Conservation (phyloP, 192 early-diverging fungal species). For the Coemansia sp. region DNA sequence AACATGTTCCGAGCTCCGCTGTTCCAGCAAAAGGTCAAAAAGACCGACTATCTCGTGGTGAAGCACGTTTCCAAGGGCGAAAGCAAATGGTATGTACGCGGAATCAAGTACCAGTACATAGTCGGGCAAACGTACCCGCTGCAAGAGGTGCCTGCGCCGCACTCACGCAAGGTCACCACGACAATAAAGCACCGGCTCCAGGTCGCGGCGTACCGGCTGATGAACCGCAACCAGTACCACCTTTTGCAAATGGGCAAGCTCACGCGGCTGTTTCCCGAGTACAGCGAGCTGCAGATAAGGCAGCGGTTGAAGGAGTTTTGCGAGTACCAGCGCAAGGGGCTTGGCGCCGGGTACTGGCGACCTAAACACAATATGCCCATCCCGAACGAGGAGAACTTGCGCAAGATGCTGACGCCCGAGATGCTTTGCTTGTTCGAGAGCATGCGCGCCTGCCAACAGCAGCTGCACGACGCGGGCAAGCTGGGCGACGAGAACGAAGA, state of each 20-base stretch:
- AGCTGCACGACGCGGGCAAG: slow-evolving; percentile 85
- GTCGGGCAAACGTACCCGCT: slow-evolving; percentile 94
- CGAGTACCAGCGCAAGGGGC: slow-evolving; percentile 83
- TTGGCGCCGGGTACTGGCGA: slow-evolving; percentile 90
- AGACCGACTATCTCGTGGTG: slow-evolving; percentile 86
- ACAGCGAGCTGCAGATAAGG: slow-evolving; percentile 81
- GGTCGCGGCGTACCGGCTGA: slow-evolving; percentile 82
- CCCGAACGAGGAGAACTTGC: slow-evolving; percentile 85
- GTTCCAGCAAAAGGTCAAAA: slow-evolving; percentile 68
- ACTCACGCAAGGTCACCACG: slow-evolving; percentile 88
- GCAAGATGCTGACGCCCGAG: slow-evolving; percentile 90
- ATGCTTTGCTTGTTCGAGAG: slow-evolving; percentile 94
- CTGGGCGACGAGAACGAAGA: slow-evolving; percentile 66
- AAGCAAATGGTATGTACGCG: slow-evolving; percentile 82
- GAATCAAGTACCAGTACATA: slow-evolving; percentile 77
- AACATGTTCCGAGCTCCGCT: slow-evolving; percentile 93
- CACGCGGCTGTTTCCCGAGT: slow-evolving; percentile 79
- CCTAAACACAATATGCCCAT: slow-evolving; percentile 68
- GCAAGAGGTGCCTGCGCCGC: slow-evolving; percentile 92
- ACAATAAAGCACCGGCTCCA: slow-evolving; percentile 84
- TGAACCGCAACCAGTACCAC: slow-evolving; percentile 75
- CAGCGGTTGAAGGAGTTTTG: slow-evolving; percentile 95
- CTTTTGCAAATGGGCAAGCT: slow-evolving; percentile 77
- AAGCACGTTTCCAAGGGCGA: slow-evolving; percentile 74
- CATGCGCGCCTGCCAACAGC: slow-evolving; percentile 88